phyloP scores from a whole-genome alignment of 1,284 basidiomycete species.

The Stereum hirsutum region DNA sequence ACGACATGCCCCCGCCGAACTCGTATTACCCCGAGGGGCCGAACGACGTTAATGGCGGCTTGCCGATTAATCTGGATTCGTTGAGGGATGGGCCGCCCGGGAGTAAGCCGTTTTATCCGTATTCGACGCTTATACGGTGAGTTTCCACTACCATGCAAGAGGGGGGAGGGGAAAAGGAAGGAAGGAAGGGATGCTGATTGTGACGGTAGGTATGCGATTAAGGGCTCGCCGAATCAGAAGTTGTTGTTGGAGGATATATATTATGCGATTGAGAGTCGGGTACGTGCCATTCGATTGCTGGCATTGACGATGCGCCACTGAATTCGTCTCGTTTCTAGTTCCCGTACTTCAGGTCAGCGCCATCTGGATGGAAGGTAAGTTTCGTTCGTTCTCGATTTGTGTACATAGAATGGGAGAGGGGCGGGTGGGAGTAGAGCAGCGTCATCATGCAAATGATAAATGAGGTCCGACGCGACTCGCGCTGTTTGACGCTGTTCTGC shows the following conservation, averaged over 20 bases:
- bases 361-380: constrained; percentile 79
- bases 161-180: too few relatives aligned
- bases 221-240: constrained; percentile 78
- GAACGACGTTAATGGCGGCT: constrained; percentile 67
- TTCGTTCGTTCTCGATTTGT: not conserved
- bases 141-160: constrained; percentile 17
- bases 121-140: constrained; percentile 78
- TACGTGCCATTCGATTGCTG: constrained; percentile 26
- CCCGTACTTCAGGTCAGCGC: constrained; percentile 75
- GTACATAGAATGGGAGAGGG: not conserved
- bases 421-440: not conserved
- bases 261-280: constrained; percentile 78
- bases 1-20: constrained; percentile 30
- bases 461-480: constrained; percentile 36
- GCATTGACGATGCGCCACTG: constrained; percentile 1
- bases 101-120: constrained; percentile 80
- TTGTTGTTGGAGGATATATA: constrained; percentile 78
- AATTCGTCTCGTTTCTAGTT: constrained; percentile 37
- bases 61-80: constrained; percentile 77
- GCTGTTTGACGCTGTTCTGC: constrained; percentile 52
- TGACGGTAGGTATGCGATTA: constrained; percentile 76
- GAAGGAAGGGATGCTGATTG: too few relatives aligned
- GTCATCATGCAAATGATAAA: too few relatives aligned
- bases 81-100: constrained; percentile 74
- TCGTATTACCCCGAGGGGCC: constrained; percentile 65